Evolutionary conservation across 106 monocot species (phyloP).

Genomic region (Dioscorea zingiberensis): DNA sequence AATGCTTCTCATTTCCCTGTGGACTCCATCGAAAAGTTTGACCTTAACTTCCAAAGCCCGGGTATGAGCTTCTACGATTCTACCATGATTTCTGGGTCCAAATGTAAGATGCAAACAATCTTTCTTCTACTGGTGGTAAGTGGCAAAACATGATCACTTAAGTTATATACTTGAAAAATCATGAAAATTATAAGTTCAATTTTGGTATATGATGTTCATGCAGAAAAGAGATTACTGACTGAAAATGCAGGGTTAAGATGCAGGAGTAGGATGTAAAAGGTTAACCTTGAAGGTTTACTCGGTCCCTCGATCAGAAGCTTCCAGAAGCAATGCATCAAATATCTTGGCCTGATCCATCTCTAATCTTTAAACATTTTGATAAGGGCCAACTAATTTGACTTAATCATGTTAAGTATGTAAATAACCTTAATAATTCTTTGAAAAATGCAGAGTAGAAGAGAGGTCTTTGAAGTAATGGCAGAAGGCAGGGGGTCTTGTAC

Average conservation of each 20-base stretch:
- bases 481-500: conserved; percentile 52
- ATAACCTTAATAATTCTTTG: too few species aligned
- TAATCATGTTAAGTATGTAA: too few species aligned
- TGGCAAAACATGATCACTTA: too few species aligned
- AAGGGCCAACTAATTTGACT: too few species aligned
- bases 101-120: conserved; percentile 84
- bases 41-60: conserved; percentile 92
- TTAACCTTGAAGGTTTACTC: conserved; percentile 46
- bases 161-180: background rate
- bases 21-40: conserved; percentile 77
- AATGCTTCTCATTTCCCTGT: too few species aligned
- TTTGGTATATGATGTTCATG: too few species aligned
- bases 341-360: conserved; percentile 54
- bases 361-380: too few species aligned
- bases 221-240: too few species aligned
- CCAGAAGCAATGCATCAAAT: too few species aligned
- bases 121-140: conserved; percentile 98
- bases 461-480: conserved; percentile 66
- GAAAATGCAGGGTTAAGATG: conserved; percentile 85
- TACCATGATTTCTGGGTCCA: conserved; percentile 79
- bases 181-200: too few species aligned
- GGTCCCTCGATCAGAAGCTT: too few species aligned
- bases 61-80: conserved; percentile 93
- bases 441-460: conserved; percentile 69
- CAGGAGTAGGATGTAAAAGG: conserved; percentile 88